phyloP scores from a whole-genome alignment of 768 basidiomycete species.

The Dacryopinax primogenitus region DNA sequence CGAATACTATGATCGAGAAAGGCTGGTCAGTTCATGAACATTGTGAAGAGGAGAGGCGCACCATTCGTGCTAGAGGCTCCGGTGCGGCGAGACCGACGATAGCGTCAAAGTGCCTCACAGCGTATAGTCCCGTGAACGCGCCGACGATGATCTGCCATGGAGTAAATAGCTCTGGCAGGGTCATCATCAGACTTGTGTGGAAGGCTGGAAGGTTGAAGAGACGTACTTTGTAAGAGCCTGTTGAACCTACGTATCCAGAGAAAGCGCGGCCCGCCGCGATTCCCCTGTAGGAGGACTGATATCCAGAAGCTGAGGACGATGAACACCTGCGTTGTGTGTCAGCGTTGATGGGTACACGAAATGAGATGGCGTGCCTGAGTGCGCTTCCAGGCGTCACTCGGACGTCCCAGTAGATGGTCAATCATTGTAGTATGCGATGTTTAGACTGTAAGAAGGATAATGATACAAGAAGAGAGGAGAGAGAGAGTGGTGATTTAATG shows the following conservation, averaged over 20 bases:
- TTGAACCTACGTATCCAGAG: conserved; percentile 51
- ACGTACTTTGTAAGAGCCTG: conserved; percentile 42
- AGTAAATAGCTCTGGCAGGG: conserved; percentile 55
- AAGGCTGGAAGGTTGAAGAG: conserved; percentile 1
- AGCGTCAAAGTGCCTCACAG: conserved; percentile 70
- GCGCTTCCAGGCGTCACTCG: conserved; percentile 81
- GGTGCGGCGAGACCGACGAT: conserved; percentile 77
- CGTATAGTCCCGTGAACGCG: conserved; percentile 74
- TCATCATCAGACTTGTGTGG: not conserved
- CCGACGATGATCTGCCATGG: conserved; percentile 93
- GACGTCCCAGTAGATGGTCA: conserved; percentile 80
- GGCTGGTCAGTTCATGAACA: conserved; percentile 1
- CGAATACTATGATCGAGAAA: conserved; percentile 48
- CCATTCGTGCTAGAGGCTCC: conserved; percentile 80
- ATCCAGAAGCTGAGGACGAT: conserved; percentile 87
- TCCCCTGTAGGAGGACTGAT: conserved; percentile 60
- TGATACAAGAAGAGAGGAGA: not conserved
- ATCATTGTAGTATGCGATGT: conserved; percentile 45
- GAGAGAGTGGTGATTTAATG: too few species aligned
- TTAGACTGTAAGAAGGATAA: not conserved
- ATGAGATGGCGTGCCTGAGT: conserved; percentile 42
- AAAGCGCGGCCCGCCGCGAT: conserved; percentile 50
- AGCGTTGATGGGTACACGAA: conserved; percentile 5
- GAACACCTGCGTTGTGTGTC: conserved; percentile 47
- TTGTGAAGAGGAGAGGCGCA: conserved; percentile 29